phyloP scores from a whole-genome alignment of 2,329 filamentous ascomycete species.

The Stachybotrys chartarum region DNA sequence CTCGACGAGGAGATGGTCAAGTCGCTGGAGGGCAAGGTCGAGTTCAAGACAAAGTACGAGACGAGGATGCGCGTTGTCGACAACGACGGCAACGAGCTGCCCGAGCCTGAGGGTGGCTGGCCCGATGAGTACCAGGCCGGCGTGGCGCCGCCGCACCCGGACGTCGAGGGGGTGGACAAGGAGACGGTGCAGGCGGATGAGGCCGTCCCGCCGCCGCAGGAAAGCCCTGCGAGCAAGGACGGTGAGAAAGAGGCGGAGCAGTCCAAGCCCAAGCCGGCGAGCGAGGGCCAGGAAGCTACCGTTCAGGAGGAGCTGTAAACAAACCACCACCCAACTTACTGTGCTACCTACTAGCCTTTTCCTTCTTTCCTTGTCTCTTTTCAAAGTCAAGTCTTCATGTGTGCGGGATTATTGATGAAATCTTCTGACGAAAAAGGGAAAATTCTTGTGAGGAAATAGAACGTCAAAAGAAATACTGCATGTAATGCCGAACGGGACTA shows the following conservation, averaged over 20 bases:
- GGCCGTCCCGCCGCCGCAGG: constrained; percentile 32
- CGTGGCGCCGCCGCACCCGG: constrained; percentile 52
- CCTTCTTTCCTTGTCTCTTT: not conserved
- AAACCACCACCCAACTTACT: not conserved
- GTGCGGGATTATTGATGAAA: not conserved
- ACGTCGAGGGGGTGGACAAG: constrained; percentile 53
- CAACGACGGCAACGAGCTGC: constrained; percentile 70
- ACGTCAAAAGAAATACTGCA: not conserved
- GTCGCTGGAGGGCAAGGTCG: constrained; percentile 81
- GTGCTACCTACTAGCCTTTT: not conserved
- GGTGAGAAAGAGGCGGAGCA: constrained; percentile 52
- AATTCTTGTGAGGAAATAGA: not conserved
- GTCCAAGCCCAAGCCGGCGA: constrained; percentile 53
- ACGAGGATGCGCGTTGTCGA: constrained; percentile 85
- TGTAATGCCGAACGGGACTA: not conserved
- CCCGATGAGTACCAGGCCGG: constrained; percentile 26
- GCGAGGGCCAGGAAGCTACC: constrained; percentile 54
- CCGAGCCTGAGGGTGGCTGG: constrained; percentile 32
- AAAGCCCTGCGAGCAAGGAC: constrained; percentile 42
- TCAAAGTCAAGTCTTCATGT: not conserved
- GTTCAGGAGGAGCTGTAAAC: constrained; percentile 29
- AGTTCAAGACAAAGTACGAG: constrained; percentile 93
- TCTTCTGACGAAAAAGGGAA: not conserved
- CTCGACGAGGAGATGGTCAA: constrained; percentile 78
- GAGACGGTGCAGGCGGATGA: constrained; percentile 43